These are phyloP conservation scores for Holtermanniella nyarrowii DNA, from an alignment of 768 basidiomycete species.

Conservation along the genomic window DNA sequence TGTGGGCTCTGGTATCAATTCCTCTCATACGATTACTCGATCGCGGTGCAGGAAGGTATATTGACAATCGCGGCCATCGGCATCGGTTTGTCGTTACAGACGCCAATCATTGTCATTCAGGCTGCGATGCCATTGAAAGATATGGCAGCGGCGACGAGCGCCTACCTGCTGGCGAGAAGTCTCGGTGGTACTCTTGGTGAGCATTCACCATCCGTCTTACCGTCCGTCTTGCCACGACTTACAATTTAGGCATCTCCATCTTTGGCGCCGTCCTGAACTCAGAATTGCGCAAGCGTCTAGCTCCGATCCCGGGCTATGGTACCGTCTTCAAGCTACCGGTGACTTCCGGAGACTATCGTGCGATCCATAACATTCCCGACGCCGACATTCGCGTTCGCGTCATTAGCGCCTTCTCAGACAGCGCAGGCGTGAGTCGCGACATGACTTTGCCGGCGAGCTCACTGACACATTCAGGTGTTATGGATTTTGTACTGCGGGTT, in stretches of 20 bases:
- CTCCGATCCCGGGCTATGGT: slow-evolving; percentile 30
- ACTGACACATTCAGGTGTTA: neutral
- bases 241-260: slow-evolving; percentile 12
- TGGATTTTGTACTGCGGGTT: neutral
- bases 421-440: slow-evolving; percentile 16
- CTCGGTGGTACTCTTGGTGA: slow-evolving; percentile 24
- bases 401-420: slow-evolving; percentile 31
- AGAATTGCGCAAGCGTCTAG: slow-evolving; percentile 24
- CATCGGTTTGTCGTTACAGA: slow-evolving; percentile 25
- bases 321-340: slow-evolving; percentile 27
- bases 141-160: slow-evolving; percentile 36
- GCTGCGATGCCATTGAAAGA: slow-evolving; percentile 36
- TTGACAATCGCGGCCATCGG: slow-evolving; percentile 22
- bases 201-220: neutral
- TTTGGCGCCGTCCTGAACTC: slow-evolving; percentile 36
- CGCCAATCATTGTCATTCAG: slow-evolving; percentile 33
- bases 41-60: slow-evolving; percentile 20
- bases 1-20: slow-evolving; percentile 21
- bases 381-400: slow-evolving; percentile 24
- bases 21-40: slow-evolving; percentile 7
- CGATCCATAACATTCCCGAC: slow-evolving; percentile 29
- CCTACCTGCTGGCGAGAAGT: slow-evolving; percentile 26
- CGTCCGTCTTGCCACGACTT: neutral
- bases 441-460: neutral
- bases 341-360: slow-evolving; percentile 25